phyloP scores from a whole-genome alignment of 805 yeast species.

The Pachysolen tannophilus region DNA sequence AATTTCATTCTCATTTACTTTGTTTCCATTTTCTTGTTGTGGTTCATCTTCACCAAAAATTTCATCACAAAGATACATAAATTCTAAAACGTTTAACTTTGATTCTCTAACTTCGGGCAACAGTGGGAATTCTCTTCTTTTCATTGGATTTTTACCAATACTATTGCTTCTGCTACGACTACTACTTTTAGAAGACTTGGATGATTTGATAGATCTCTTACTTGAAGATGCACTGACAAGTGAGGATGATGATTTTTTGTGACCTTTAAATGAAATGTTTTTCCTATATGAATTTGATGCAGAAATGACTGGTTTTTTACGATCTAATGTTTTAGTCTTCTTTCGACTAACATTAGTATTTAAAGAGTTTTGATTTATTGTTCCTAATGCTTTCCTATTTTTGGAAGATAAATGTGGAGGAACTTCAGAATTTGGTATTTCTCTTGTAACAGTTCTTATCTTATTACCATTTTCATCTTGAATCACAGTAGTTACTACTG shows the following conservation, averaged over 20 bases:
- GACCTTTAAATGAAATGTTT: constrained; percentile 34
- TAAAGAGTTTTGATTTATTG: constrained; percentile 6
- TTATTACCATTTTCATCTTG: constrained; percentile 24
- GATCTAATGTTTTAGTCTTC: constrained; percentile 16
- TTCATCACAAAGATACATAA: constrained; percentile 9
- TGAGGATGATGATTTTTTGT: constrained; percentile 10
- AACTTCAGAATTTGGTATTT: constrained; percentile 15
- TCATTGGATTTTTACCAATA: not conserved
- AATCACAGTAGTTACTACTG: constrained; percentile 23
- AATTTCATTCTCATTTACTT: constrained; percentile 6
- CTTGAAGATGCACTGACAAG: constrained; percentile 9
- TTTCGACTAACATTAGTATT: constrained; percentile 19
- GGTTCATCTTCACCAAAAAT: constrained; percentile 10
- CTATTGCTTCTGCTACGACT: not conserved
- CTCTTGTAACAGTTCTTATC: constrained; percentile 20
- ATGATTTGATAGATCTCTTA: constrained; percentile 4
- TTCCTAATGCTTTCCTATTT: constrained; percentile 8
- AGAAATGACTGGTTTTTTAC: constrained; percentile 31
- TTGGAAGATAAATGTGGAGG: constrained; percentile 5
- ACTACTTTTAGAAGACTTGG: not conserved
- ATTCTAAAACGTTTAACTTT: constrained; percentile 8
- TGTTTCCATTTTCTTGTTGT: constrained; percentile 8
- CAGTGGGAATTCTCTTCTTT: not conserved
- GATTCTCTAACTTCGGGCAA: constrained; percentile 7
- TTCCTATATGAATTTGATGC: constrained; percentile 42